Base-by-base conservation (phyloP, 805 yeast species). In the Candida sphagnicola region DNA sequence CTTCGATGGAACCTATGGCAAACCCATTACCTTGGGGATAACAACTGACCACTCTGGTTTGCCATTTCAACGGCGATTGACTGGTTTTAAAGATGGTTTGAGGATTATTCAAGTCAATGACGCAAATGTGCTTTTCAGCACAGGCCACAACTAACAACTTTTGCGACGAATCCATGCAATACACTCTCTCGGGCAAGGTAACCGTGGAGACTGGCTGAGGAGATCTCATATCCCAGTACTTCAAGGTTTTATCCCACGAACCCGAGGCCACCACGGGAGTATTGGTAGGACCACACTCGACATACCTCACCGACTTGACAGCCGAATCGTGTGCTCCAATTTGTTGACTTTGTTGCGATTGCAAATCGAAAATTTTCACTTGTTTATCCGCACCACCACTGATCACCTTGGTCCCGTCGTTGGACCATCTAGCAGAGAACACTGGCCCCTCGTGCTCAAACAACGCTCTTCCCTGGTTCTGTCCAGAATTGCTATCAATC, bases 191-290 rank as follows among this genome's bases (percentile, higher is more conserved):
- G 0, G 98, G 96, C 58, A 93, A 67, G 52, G 77, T 76, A 29
- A 93, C 66, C 3, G 95, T 85, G 14, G 89, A 77, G 15, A 91
- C 75, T 13, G 98, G 93, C 50, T 77, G 82, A 32, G 82, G 85
- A 48, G 81, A 80, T 55, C 97, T 80, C 65, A 85, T 72, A 63
- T 93, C 98, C 99, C 99, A 91, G 62, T 93, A 93, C 57, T 78
- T 81, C 46, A 93, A 65, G 1, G 97, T 88, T 64, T 88, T 89
- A 63, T 93, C 99, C 97, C 97, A 93, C 5, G 96, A 87, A 5
- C 95, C 96, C 31, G 90, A 78, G 3, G 89, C 97, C 18, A 91
- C 78, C 47, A 86, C 86, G 30, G 77, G 88, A 1, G 88, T 77
- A 50, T 85, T 85, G 6, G 81, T 70, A n/a, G 90, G 88, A 0